phyloP scores from a whole-genome alignment of 2,329 filamentous ascomycete genomes.

The Juglanconis sp. region DNA sequence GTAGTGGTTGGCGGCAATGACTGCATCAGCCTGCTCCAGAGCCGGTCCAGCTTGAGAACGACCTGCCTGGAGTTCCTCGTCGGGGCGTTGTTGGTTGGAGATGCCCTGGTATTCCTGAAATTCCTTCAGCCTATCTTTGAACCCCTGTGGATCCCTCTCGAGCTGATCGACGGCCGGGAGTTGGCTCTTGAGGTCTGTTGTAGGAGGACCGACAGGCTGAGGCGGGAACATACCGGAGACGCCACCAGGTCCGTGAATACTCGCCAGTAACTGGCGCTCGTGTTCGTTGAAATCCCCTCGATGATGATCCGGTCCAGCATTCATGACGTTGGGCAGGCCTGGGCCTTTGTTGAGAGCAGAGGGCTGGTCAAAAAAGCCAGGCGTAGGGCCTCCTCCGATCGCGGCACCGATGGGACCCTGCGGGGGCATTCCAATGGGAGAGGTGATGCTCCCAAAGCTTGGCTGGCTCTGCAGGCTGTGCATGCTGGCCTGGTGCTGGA shows the following conservation, averaged over 20 bases:
- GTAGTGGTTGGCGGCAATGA: constrained; percentile 7
- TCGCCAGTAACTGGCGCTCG: constrained; percentile 53
- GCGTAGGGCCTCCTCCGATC: constrained; percentile 44
- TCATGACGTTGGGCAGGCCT: constrained; percentile 38
- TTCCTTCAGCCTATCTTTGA: constrained; percentile 72
- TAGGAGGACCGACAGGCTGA: constrained; percentile 36
- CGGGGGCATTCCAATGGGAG: constrained; percentile 64
- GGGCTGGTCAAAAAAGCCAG: constrained; percentile 67
- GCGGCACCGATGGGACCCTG: constrained; percentile 56
- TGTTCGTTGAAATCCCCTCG: constrained; percentile 63
- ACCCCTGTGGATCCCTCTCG: constrained; percentile 54
- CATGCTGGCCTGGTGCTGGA: constrained; percentile 92
- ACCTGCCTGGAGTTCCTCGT: constrained; percentile 34
- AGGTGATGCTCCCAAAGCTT: constrained; percentile 91
- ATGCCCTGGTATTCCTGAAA: constrained; percentile 73
- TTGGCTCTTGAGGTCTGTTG: constrained; percentile 38
- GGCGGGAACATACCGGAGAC: constrained; percentile 32
- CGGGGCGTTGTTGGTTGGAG: constrained; percentile 54
- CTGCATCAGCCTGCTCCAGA: constrained; percentile 18
- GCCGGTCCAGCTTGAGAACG: constrained; percentile 19
- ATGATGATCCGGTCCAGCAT: constrained; percentile 49
- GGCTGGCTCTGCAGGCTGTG: constrained; percentile 96
- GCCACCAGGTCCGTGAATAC: constrained; percentile 32
- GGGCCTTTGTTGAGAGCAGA: constrained; percentile 39
- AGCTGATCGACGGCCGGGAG: constrained; percentile 51